Conservation (phyloP, 2,329 filamentous ascomycete species). For the Boeremia exigua region DNA sequence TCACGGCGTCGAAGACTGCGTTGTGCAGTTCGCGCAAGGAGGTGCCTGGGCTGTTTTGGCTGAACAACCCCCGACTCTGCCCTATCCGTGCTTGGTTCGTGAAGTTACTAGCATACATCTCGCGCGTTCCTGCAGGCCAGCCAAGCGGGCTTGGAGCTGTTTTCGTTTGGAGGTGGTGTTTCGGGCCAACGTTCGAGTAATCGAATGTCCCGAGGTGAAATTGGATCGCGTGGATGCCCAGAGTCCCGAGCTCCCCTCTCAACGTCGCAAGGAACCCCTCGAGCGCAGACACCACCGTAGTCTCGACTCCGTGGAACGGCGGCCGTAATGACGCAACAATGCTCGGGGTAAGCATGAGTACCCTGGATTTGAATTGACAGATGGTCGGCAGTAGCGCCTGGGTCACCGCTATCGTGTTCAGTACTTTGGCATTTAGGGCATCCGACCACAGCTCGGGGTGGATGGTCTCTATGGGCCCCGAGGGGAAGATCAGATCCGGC, state of each 20-base stretch:
- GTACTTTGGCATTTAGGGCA: constrained; percentile 87
- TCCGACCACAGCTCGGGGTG: constrained; percentile 85
- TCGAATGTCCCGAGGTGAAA: constrained; percentile 93
- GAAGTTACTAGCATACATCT: constrained; percentile 48
- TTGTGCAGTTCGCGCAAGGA: constrained; percentile 81
- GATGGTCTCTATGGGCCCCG: constrained; percentile 84
- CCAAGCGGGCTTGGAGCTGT: constrained; percentile 43
- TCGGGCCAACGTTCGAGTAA: constrained; percentile 66
- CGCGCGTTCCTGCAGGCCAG: constrained; percentile 46
- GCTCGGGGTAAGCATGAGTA: constrained; percentile 79
- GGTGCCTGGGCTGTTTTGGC: constrained; percentile 64
- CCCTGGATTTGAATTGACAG: constrained; percentile 64
- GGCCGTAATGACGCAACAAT: constrained; percentile 81
- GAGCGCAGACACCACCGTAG: constrained; percentile 83
- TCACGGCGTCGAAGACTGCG: constrained; percentile 87
- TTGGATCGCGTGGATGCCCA: constrained; percentile 81
- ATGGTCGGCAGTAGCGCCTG: constrained; percentile 76
- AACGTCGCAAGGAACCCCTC: constrained; percentile 84
- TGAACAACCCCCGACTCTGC: constrained; percentile 60
- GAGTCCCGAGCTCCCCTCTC: constrained; percentile 75
- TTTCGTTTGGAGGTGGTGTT: constrained; percentile 48
- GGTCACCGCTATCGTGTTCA: constrained; percentile 86
- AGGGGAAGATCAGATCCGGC: constrained; percentile 77
- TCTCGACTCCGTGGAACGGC: constrained; percentile 84
- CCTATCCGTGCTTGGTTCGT: constrained; percentile 45